Percentiles rank a stretch among this genome's conserved stretches.
These are phyloP conservation scores for Heimioporus sp. DNA, from an alignment of 768 basidiomycete species.

Conservation along the genomic window DNA sequence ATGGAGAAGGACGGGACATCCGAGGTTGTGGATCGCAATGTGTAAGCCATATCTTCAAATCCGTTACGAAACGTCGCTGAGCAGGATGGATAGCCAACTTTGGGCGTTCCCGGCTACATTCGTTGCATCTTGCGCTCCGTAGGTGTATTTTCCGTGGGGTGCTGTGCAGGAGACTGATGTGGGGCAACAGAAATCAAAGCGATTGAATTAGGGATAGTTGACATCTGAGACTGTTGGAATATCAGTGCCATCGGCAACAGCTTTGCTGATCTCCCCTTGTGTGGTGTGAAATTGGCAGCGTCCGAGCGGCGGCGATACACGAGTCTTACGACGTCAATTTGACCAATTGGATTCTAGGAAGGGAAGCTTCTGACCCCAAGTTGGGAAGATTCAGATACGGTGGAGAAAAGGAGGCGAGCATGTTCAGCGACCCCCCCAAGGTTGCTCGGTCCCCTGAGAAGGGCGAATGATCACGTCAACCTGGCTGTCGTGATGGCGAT, in stretches of 20 bases:
- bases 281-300: too few relatives aligned
- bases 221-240: conserved; percentile 1
- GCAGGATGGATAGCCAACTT: conserved; percentile 17
- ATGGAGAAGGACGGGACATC: conserved; percentile 31
- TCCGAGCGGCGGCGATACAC: too few relatives aligned
- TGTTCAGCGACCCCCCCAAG: background rate
- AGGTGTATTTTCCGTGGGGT: background rate
- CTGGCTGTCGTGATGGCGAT: background rate
- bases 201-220: conserved; percentile 23
- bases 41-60: conserved; percentile 9
- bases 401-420: background rate
- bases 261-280: too few relatives aligned
- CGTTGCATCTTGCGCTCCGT: conserved; percentile 32
- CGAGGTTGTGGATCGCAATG: conserved; percentile 35
- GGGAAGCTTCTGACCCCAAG: too few relatives aligned
- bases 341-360: too few relatives aligned
- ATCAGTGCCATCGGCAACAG: background rate
- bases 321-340: too few relatives aligned
- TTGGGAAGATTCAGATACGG: background rate
- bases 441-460: background rate
- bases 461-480: background rate
- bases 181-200: conserved; percentile 27
- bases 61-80: background rate
- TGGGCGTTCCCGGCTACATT: conserved; percentile 23
- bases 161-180: background rate